Base-by-base conservation (phyloP, 2,329 filamentous ascomycete species). In the Diaporthe ilicicola region DNA sequence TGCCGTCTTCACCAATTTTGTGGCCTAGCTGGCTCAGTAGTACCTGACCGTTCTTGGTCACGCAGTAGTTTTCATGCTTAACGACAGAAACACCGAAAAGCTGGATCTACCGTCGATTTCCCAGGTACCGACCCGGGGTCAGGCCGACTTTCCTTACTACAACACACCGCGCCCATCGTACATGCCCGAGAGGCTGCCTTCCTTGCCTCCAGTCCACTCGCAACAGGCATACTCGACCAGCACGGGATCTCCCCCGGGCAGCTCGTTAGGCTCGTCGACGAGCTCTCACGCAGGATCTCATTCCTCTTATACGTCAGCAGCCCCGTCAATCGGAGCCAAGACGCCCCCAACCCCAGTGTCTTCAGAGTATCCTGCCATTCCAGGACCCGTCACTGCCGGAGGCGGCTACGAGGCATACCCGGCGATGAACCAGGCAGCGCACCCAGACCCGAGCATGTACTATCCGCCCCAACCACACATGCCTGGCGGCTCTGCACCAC, bases 51-150 rank as follows among this genome's bases (percentile, higher is more conserved):
- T 29, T 44, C 44, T 61, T 27, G 64, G 71, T 68, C 71, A 71
- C 64, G 56, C 66, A 68, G 55, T 62, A 42, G 54, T 65, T 71
- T 71, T 70, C 62, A 67, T 68, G 68, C 65, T 73, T 48, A 68
- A 68, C 71, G 71, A 54, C 70, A 70, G 65, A 51, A 85, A 90
- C 84, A 92, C 90, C 93, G 93, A 90, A 92, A 96, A 95, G 88
- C 94, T 97, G 94, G 94, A 95, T 93, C 91, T 95, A 83, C 93
- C 93, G 85, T 93, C 93, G 85, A 92, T 94, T 81, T 92, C 92
- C 80, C 91, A 93, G 86, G 90, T 93, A 86, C 91, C 93, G 84
- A 90, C 91, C 89, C 91, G 93, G 90, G 92, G 91, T 86, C 87
- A 88, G 80, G 87, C 89, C 83, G 92, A 95, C 84, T 86, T 88